Base-by-base conservation (phyloP, 306 rosid genomes). In the Crataegus laevigata region DNA sequence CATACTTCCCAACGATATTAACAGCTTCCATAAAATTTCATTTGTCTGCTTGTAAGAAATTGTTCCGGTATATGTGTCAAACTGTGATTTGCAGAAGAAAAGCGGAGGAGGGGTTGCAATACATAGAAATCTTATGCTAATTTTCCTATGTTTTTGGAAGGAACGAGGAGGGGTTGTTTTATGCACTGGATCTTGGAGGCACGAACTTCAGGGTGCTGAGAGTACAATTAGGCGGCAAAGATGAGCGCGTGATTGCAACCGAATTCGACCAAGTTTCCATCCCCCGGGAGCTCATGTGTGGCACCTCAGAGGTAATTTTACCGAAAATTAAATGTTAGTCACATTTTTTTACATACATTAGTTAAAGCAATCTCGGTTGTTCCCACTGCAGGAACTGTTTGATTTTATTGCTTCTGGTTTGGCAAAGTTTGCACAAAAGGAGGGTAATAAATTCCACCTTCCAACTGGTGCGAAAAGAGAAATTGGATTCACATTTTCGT, bases 161-260 rank as follows among this genome's bases (percentile, higher is more conserved):
- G 83, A 91, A 91, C 36, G 98, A 94, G 87, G 80, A 79, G 58
- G 98, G 98, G 2, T 82, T 94, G 88, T 91, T 90, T 71, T 94
- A 91, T 85, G 98, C 94, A 21, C 77, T 91, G 90, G 98, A 94
- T 88, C 96, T 94, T 47, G 98, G 98, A 29, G 98, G 98, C 57
- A 90, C 98, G 3, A 91, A 94, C 75, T 94, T 94, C 81, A 85
- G 96, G 61, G 97, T 91, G 82, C 79, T 94, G 75, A 87, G 97
- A 71, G 96, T 94, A 29, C 94, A 90, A 64, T 75, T 94, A 69
- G 98, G 94, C 62, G 97, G 98, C 30, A 84, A 86, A 63, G 79
- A 91, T 78, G 89, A 86, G 47, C 91, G 94, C 34, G 91, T 94
- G 11, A 73, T 91, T 66, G 91, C 88, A 71, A 84, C 93, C 1